phyloP scores from a whole-genome alignment of 2,329 filamentous ascomycete species.

The Colletotrichum godetiae region DNA sequence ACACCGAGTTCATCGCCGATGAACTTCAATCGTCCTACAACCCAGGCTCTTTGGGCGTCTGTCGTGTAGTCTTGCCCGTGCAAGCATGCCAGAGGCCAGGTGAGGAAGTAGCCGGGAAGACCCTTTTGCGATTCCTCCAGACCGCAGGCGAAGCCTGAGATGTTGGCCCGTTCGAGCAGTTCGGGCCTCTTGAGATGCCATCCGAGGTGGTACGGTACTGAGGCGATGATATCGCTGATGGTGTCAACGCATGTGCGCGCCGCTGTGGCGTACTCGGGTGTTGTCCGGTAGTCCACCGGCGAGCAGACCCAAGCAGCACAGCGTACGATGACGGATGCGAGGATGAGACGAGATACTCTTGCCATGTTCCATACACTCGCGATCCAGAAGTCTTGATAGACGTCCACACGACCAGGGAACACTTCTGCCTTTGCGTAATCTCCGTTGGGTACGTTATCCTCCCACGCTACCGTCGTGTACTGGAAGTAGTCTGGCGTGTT shows the following conservation, averaged over 20 bases:
- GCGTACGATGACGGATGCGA: slow-evolving; percentile 66
- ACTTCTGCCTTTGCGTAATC: slow-evolving; percentile 66
- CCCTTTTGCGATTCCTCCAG: slow-evolving; percentile 63
- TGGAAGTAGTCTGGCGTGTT: slow-evolving; percentile 61
- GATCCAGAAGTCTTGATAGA: slow-evolving; percentile 69
- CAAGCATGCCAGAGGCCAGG: slow-evolving; percentile 67
- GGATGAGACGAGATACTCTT: slow-evolving; percentile 63
- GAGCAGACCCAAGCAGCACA: slow-evolving; percentile 71
- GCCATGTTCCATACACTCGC: slow-evolving; percentile 68
- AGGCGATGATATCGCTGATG: slow-evolving; percentile 70
- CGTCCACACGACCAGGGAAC: slow-evolving; percentile 70
- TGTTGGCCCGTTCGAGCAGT: slow-evolving; percentile 50
- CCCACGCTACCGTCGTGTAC: slow-evolving; percentile 67
- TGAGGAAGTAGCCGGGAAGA: slow-evolving; percentile 68
- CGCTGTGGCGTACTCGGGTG: slow-evolving; percentile 69
- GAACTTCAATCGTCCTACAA: slow-evolving; percentile 62
- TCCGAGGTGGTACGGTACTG: slow-evolving; percentile 70
- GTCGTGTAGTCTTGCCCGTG: slow-evolving; percentile 69
- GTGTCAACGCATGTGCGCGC: slow-evolving; percentile 61
- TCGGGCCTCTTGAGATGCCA: slow-evolving; percentile 63
- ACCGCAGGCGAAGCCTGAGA: slow-evolving; percentile 61
- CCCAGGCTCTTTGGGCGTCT: slow-evolving; percentile 67
- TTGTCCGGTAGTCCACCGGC: slow-evolving; percentile 72
- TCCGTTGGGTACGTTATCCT: slow-evolving; percentile 62
- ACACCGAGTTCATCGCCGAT: slow-evolving; percentile 68